phyloP scores from a whole-genome alignment of 345 rosid species.

The Psidium guajava region DNA sequence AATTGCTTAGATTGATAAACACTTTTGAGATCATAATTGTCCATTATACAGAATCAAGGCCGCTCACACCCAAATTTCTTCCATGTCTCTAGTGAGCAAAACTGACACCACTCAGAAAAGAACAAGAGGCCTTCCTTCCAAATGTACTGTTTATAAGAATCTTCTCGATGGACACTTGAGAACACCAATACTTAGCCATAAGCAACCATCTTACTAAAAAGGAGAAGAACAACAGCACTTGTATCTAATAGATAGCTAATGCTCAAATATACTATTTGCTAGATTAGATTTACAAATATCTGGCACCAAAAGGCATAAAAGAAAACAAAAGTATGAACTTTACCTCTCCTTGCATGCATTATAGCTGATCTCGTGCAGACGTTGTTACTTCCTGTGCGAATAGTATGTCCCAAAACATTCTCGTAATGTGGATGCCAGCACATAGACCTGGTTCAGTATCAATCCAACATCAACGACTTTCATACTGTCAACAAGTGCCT shows the following conservation, averaged over 20 bases:
- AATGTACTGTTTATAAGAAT: background rate
- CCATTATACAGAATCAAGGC: background rate
- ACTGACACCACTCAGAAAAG: background rate
- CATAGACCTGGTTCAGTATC: conserved; percentile 34
- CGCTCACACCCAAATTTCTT: background rate
- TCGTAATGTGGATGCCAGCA: conserved; percentile 25
- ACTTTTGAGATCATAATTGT: background rate
- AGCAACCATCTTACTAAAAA: background rate
- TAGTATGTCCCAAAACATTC: conserved; percentile 23
- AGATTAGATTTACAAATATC: background rate
- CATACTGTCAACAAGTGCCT: background rate
- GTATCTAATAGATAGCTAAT: background rate
- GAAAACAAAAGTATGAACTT: background rate
- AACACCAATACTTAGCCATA: background rate
- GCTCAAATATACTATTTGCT: background rate
- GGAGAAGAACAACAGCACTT: background rate
- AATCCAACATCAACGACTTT: conserved; percentile 1
- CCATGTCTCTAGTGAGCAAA: background rate
- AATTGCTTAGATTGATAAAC: background rate
- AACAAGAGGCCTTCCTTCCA: background rate
- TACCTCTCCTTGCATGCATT: conserved; percentile 45
- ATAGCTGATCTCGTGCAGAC: conserved; percentile 24
- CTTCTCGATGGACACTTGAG: background rate
- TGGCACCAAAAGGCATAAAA: background rate
- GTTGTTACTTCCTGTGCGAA: conserved; percentile 28